These are phyloP conservation scores for Bipolaris gigantea DNA, from an alignment of 2,329 filamentous ascomycete species.

Conservation along the genomic window DNA sequence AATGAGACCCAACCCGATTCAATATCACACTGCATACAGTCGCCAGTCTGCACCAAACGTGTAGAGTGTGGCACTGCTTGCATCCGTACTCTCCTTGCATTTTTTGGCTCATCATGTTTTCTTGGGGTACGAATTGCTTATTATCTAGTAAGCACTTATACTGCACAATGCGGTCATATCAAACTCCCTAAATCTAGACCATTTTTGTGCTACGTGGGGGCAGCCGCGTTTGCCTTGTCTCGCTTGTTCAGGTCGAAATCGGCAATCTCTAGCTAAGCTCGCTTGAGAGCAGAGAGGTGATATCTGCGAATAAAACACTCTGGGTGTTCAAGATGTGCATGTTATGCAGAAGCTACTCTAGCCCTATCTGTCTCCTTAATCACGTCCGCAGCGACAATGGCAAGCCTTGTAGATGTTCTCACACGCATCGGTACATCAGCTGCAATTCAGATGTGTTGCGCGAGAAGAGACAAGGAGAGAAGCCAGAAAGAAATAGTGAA, in stretches of 20 bases:
- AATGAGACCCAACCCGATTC: neutral
- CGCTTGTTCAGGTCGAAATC: neutral
- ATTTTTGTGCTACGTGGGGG: neutral
- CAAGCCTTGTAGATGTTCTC: neutral
- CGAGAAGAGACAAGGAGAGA: neutral
- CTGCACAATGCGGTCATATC: neutral
- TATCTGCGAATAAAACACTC: too few species aligned
- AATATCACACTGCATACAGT: neutral
- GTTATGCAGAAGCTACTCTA: too few species aligned
- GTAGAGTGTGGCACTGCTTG: neutral
- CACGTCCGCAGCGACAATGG: neutral
- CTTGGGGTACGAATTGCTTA: neutral
- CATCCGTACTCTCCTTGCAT: neutral
- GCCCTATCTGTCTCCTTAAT: too few species aligned
- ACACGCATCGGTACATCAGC: neutral
- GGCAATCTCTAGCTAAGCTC: neutral
- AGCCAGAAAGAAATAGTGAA: neutral
- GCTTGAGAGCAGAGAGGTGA: neutral
- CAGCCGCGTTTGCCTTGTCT: neutral
- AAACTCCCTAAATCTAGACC: neutral
- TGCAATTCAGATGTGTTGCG: neutral
- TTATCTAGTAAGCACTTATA: neutral
- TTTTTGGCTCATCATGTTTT: neutral
- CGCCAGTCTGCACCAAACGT: neutral
- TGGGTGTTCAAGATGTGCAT: too few species aligned